Evolutionary conservation across 108 stramenopile species (phyloP), one percentile per base, ranked within the genome.

Genomic region (Cyclotella choctawhatcheeana): DNA sequence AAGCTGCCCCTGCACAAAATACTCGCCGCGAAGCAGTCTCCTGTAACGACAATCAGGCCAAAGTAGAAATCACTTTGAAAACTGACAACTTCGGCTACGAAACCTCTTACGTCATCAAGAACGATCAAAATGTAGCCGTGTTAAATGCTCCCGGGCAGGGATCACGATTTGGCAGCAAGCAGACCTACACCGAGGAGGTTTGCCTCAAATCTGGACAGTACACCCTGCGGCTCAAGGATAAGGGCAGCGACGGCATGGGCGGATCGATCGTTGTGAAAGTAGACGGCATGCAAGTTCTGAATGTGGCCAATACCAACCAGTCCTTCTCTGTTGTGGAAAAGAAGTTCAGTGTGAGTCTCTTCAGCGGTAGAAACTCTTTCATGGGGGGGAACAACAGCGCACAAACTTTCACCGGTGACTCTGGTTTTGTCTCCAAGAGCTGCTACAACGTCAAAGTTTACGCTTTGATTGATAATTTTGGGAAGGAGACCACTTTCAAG

Each of bases 71-170:
- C 21, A 17, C n/a, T 8, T 26, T 75, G n/a, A 67, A 31, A 20
- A 67, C 74, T 14, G 65, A 67, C 47, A 20, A 22, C 1, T 59
- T 60, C 32, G 65, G 44, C 0, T 60, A 58, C 18, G 65, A 75
- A 37, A 67, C 58, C 22, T 52, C 48, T 1, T 67, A 37, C 25
- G 56, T 51, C 45, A 18, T 75, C 18, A 47, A 44, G 44, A n/a
- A 52, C 1, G 5, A 44, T 1, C 24, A 40, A 33, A 27, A 51
- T 27, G 17, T 26, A 4, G 21, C 54, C 27, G 29, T 75, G 0
- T 32, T 33, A 1, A 29, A n/a, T 8, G 30, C 35, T 22, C 73
- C 73, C n/a, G 53, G 40, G 0, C 0, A 13, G 17, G 56, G 56
- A 6, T 51, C 47, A 7, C 21, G 27, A 2, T 75, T 67, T 51